These are phyloP conservation scores for Castanea mollissima DNA, from an alignment of 306 rosid species.

Conservation along the genomic window DNA sequence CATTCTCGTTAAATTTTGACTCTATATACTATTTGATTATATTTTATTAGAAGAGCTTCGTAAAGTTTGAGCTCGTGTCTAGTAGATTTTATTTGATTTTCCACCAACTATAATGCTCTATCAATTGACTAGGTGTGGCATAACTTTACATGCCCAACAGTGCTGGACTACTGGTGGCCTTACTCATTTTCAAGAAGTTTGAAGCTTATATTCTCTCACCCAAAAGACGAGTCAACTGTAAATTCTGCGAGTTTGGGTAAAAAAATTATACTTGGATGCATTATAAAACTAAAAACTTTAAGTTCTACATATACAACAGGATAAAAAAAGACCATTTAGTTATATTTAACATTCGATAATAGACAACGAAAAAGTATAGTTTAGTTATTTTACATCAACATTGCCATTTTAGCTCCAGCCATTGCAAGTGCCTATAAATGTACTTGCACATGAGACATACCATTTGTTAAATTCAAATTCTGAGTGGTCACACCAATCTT, in stretches of 20 bases:
- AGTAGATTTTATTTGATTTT: background rate
- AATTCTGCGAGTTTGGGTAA: background rate
- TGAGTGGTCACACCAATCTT: background rate
- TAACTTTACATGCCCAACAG: background rate
- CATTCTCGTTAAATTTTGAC: no score
- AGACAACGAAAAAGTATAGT: background rate
- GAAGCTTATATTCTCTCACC: background rate
- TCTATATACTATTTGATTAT: no score
- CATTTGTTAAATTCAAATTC: background rate
- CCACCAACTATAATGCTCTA: background rate
- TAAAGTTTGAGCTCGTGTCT: background rate
- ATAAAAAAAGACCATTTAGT: background rate
- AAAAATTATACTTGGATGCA: background rate
- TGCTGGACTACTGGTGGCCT: background rate
- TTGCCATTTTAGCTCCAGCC: background rate
- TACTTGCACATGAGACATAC: background rate
- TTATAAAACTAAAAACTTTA: background rate
- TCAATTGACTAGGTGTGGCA: background rate
- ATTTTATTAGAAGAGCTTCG: background rate
- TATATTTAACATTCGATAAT: background rate
- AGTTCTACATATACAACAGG: background rate
- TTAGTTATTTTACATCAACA: background rate
- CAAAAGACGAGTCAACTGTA: background rate
- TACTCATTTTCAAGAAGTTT: background rate
- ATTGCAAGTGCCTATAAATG: background rate